Percentiles rank a stretch among this genome's conserved stretches.
Conservation (phyloP, 2,329 filamentous ascomycete species). For the Fusarium anguioides region DNA sequence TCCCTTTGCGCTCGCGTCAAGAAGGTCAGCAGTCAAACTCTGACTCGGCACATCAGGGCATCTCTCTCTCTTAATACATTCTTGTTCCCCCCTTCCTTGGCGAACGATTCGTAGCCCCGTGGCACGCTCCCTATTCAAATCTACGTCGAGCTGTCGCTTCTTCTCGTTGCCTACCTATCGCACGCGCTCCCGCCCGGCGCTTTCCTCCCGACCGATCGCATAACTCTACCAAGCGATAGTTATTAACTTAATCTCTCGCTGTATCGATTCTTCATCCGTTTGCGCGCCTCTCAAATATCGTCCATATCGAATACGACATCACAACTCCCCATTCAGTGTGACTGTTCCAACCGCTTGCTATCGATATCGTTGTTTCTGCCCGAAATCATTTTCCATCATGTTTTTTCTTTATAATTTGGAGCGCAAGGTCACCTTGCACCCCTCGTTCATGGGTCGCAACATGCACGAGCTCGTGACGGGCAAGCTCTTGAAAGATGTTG, state of each 20-base stretch:
- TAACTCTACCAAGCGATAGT: neutral
- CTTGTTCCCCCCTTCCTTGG: conserved; percentile 10
- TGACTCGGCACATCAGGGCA: conserved; percentile 33
- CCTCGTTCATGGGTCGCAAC: conserved; percentile 94
- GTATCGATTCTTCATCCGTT: neutral
- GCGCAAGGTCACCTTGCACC: conserved; percentile 93
- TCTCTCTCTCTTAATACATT: conserved; percentile 6
- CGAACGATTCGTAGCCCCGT: neutral
- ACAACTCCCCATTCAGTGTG: conserved; percentile 2
- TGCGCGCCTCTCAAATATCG: neutral
- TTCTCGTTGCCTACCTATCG: conserved; percentile 7
- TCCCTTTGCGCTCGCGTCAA: conserved; percentile 33
- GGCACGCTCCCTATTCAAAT: conserved; percentile 13
- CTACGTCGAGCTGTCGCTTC: conserved; percentile 12
- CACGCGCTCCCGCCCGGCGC: conserved; percentile 14
- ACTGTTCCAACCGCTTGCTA: conserved; percentile 3
- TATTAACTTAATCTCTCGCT: conserved; percentile 3
- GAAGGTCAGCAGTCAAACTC: conserved; percentile 36
- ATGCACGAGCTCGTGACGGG: conserved; percentile 92
- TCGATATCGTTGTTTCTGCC: conserved; percentile 19
- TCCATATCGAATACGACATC: conserved; percentile 1
- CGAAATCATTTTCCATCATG: conserved; percentile 64
- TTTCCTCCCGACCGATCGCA: conserved; percentile 15
- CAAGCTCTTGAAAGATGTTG: conserved; percentile 90
- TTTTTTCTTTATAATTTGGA: conserved; percentile 99